Conservation (phyloP, 1,284 basidiomycete genomes). For the Somion occarium region DNA sequence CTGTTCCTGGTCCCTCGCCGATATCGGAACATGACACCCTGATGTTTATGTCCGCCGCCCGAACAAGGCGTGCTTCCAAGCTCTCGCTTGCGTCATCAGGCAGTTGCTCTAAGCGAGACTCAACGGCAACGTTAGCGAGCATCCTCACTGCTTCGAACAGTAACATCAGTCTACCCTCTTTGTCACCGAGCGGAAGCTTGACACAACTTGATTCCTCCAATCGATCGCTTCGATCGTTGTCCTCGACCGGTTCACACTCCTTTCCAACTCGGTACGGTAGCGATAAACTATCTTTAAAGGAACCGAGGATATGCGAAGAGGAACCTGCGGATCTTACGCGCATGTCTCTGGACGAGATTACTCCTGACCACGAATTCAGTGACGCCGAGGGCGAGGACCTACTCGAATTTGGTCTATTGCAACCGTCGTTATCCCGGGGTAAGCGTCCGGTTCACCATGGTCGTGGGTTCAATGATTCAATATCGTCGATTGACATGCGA, state of each 20-base stretch:
- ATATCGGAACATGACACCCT: constrained; percentile 39
- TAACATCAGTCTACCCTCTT: constrained; percentile 17
- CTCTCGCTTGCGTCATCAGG: constrained; percentile 28
- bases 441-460: constrained; percentile 7
- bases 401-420: constrained; percentile 16
- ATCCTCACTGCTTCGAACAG: constrained; percentile 14
- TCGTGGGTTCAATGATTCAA: constrained; percentile 21
- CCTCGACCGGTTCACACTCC: constrained; percentile 26
- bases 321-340: constrained; percentile 25
- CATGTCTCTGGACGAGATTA: constrained; percentile 25
- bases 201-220: constrained; percentile 20
- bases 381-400: constrained; percentile 24
- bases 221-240: constrained; percentile 25
- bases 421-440: constrained; percentile 2
- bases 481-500: constrained; percentile 37
- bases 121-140: constrained; percentile 23
- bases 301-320: constrained; percentile 25
- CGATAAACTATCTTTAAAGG: constrained; percentile 19
- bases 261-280: constrained; percentile 9
- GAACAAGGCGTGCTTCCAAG: constrained; percentile 31
- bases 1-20: constrained; percentile 3
- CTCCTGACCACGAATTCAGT: constrained; percentile 19
- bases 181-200: constrained; percentile 16
- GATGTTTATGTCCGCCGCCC: constrained; percentile 33
- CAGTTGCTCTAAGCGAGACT: constrained; percentile 27